Evolutionary conservation across 2,329 filamentous ascomycete species (phyloP).

Genomic region (Diaporthe vexans): DNA sequence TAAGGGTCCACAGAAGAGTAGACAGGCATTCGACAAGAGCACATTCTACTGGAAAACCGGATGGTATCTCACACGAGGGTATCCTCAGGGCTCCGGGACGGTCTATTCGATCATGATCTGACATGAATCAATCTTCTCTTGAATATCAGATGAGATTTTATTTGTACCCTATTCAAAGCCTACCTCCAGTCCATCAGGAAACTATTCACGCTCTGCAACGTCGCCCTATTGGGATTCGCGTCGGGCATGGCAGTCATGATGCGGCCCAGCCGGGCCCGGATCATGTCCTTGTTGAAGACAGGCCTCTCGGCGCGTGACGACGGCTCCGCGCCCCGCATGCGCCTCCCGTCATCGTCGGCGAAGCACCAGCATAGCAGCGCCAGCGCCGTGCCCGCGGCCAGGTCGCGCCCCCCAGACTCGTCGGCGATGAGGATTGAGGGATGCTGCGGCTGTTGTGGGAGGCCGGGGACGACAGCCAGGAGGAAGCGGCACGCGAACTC

Average conservation of each 20-base stretch:
- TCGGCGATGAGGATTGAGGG: slow-evolving; percentile 74
- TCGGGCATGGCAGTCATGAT: slow-evolving; percentile 85
- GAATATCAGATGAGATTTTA: background rate
- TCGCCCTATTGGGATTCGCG: slow-evolving; percentile 86
- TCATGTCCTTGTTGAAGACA: slow-evolving; percentile 78
- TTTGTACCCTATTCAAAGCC: background rate
- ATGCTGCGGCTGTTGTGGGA: background rate
- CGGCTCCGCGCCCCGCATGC: slow-evolving; percentile 44
- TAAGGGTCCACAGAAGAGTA: too few relatives aligned
- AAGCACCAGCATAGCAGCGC: slow-evolving; percentile 82
- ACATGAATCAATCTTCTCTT: too few relatives aligned
- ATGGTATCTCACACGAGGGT: too few relatives aligned
- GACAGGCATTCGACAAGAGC: too few relatives aligned
- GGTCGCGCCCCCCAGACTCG: slow-evolving; percentile 78
- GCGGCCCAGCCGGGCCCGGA: slow-evolving; percentile 83
- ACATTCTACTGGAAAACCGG: too few relatives aligned
- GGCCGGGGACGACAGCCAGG: background rate
- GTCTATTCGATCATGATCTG: background rate
- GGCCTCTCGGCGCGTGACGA: slow-evolving; percentile 42
- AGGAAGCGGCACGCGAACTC: slow-evolving; percentile 65
- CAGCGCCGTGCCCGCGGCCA: slow-evolving; percentile 83
- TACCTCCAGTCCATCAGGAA: slow-evolving; percentile 78
- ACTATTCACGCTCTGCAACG: slow-evolving; percentile 91
- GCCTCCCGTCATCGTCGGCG: slow-evolving; percentile 69
- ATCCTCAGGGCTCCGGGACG: too few relatives aligned